Base-by-base conservation (phyloP, 176 grass and related monocot species). In the Ampelocalamus luodianensis region DNA sequence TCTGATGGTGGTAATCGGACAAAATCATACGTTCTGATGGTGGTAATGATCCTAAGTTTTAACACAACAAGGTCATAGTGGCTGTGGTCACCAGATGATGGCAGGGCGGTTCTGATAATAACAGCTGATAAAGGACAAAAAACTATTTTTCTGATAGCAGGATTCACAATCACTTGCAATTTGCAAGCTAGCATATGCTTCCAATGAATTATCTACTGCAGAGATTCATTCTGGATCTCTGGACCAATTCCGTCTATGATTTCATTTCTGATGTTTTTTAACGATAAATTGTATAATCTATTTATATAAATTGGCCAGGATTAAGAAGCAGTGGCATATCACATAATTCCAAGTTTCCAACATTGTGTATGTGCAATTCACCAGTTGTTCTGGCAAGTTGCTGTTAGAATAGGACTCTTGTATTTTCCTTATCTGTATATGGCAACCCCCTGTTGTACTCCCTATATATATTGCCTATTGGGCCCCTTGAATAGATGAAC, bases 131-230 rank as follows among this genome's bases (percentile, higher is more conserved):
- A 64, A 79, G 27, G n/a, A 27, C 58, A 54, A 58, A 63, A 71
- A 73, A 32, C 9, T 24, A 59, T 16, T 39, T 42, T 39, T 70
- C 77, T 48, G 3, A 16, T 53, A 23, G 26, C 50, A 80, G 18
- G 22, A 82, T 58, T 74, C 39, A 37, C 44, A 66, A 49, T 67
- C 38, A 66, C 3, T 85, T 74, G 82, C 32, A 85, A 39, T 76
- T 71, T 64, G 34, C 55, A 76, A 63, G 32, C 55, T 74, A 85
- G 43, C 14, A 40, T 67, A 74, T n/a, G 17, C 34, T 81, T 80
- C 11, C 38, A 68, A 49, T 76, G 64, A 65, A 71, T 69, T 67
- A 51, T 71, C 49, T 32, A 68, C 15, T 29, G 20, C 39, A 50
- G 23, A 43, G 4, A 68, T 53, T 84, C 76, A 42, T 61, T 17